phyloP scores from a whole-genome alignment of 495 filamentous ascomycete species.

The Evansstolkia leycettana region DNA sequence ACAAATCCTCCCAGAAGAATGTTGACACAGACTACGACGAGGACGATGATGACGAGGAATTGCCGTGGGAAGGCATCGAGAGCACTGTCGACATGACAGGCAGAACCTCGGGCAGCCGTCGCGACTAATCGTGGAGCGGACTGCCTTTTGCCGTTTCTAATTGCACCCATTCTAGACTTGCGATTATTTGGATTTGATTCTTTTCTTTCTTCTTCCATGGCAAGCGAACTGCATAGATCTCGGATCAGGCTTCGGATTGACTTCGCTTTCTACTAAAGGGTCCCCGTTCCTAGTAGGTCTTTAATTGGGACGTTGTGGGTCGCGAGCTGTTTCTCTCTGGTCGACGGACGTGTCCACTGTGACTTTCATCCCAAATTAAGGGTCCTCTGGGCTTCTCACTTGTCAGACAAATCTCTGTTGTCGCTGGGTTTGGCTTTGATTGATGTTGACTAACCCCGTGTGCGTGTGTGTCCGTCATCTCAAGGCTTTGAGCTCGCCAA shows the following conservation, averaged over 20 bases:
- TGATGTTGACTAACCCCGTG: constrained; percentile 1
- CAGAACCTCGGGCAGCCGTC: constrained; percentile 11
- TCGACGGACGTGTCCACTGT: not conserved
- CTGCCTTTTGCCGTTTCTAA: not conserved
- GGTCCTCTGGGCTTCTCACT: too few species aligned
- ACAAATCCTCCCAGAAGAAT: constrained; percentile 18
- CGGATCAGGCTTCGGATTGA: constrained; percentile 9
- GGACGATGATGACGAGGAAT: constrained; percentile 28
- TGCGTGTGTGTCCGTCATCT: not conserved
- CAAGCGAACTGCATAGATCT: not conserved
- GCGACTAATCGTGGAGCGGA: constrained; percentile 7
- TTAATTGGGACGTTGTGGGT: not conserved
- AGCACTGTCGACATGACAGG: constrained; percentile 37
- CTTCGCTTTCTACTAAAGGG: constrained; percentile 3
- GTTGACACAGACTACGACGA: constrained; percentile 15
- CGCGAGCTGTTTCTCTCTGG: not conserved
- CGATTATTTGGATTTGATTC: not conserved
- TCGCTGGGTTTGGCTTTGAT: constrained; percentile 1
- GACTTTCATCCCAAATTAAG: too few species aligned
- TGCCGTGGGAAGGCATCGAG: constrained; percentile 43
- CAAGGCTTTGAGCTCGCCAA: constrained; percentile 1
- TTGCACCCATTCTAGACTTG: too few species aligned
- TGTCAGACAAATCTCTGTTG: too few species aligned
- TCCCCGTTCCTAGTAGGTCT: not conserved
- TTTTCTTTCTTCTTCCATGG: not conserved